Conservation (phyloP, 2,329 filamentous ascomycete species). For the Aspergillus versicolor region DNA sequence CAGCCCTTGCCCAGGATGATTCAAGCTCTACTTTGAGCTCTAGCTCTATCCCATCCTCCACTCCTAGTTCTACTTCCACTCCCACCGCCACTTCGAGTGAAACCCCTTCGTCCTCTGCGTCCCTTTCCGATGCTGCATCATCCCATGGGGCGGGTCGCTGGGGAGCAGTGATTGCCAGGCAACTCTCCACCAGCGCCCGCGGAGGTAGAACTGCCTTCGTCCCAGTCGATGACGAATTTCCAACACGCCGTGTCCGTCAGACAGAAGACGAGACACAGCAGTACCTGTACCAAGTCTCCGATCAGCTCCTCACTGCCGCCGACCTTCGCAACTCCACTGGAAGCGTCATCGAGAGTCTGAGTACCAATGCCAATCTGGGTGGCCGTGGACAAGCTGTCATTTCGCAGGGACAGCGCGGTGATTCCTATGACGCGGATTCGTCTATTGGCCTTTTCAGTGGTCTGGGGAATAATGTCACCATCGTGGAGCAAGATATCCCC, state of each 20-base stretch:
- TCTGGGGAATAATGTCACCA: background rate
- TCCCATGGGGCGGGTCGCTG: too few species aligned
- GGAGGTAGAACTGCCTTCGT: background rate
- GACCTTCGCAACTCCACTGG: background rate
- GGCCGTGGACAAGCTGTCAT: background rate
- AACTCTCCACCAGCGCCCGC: background rate
- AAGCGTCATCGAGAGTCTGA: background rate
- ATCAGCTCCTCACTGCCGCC: background rate
- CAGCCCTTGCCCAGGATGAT: too few species aligned
- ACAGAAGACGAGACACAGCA: background rate
- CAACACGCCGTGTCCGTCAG: background rate
- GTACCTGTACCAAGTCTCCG: background rate
- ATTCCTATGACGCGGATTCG: too few species aligned
- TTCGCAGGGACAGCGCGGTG: background rate
- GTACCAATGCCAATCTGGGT: background rate
- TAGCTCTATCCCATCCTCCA: too few species aligned
- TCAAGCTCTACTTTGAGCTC: too few species aligned
- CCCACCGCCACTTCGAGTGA: background rate
- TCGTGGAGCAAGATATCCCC: background rate
- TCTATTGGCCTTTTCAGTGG: background rate
- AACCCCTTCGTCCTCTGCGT: background rate
- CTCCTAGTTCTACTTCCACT: too few species aligned
- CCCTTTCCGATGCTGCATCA: too few species aligned
- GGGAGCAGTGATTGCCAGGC: background rate
- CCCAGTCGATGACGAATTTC: background rate